phyloP scores from a whole-genome alignment of 176 grass and related monocot genomes.

The Ensete glaucum region DNA sequence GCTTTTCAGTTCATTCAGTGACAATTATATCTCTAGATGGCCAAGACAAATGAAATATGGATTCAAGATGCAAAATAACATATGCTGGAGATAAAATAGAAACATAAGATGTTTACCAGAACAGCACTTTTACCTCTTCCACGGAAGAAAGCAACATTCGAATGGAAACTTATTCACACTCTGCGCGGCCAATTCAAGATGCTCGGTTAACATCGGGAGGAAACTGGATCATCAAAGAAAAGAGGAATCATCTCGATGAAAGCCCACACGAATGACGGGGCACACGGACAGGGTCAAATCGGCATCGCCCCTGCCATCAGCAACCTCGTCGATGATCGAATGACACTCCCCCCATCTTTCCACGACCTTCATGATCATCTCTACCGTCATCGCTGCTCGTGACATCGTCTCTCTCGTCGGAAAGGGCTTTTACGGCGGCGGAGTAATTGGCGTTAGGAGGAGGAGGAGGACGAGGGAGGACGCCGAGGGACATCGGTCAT shows the following conservation, averaged over 20 bases:
- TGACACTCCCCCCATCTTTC: conserved; percentile 36
- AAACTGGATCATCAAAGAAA: not conserved
- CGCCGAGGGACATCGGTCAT: not conserved
- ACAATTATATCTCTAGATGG: not conserved
- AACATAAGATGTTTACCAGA: no score
- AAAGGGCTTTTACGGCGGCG: not conserved
- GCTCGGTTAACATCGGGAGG: no score
- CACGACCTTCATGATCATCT: conserved; percentile 34
- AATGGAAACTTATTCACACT: conserved; percentile 12
- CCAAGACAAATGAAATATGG: not conserved
- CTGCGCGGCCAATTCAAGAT: no score
- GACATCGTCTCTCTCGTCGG: not conserved
- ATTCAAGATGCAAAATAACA: not conserved
- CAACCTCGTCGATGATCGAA: conserved; percentile 34
- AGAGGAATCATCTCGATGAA: conserved; percentile 32
- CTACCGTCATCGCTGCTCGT: conserved; percentile 1
- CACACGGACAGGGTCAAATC: conserved; percentile 62
- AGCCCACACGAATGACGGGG: conserved; percentile 45
- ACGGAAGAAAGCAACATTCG: conserved; percentile 50
- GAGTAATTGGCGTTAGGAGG: not conserved
- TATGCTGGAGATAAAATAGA: no score
- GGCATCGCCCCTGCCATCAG: conserved; percentile 50
- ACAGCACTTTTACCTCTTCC: conserved; percentile 25
- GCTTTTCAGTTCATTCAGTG: no score
- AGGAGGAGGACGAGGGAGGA: not conserved